Conservation (phyloP, 331 rosid genomes). For the Malus hybrid region DNA sequence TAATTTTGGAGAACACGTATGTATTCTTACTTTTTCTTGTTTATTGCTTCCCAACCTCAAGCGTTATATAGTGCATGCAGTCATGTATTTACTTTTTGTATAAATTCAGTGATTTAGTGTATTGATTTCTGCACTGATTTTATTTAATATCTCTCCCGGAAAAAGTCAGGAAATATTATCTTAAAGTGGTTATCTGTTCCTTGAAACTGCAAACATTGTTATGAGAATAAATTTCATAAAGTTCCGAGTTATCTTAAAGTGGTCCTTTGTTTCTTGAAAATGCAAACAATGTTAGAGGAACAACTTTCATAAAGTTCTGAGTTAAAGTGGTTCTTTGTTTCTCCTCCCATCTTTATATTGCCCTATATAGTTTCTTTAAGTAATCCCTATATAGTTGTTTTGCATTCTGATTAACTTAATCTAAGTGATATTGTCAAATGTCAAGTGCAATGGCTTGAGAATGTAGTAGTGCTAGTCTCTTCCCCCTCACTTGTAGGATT, state of each 20-base stretch:
- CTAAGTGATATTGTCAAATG: not conserved
- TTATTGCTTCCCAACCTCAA: not conserved
- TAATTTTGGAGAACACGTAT: conserved; percentile 90
- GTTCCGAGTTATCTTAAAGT: too few species aligned
- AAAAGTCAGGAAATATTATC: not conserved
- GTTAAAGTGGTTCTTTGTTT: not conserved
- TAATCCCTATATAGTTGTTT: not conserved
- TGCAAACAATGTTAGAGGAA: not conserved
- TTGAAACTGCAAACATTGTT: not conserved
- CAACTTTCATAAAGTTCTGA: not conserved
- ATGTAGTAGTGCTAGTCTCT: not conserved
- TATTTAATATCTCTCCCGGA: not conserved
- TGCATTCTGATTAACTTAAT: not conserved
- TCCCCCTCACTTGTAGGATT: not conserved
- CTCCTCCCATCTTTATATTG: not conserved
- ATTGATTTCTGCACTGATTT: not conserved
- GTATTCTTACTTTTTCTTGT: conserved; percentile 20
- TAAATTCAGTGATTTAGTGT: not conserved
- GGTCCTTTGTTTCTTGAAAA: not conserved
- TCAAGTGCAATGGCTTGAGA: not conserved
- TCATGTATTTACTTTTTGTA: not conserved
- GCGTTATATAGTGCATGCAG: not conserved
- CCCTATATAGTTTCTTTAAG: not conserved
- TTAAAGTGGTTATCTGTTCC: not conserved
- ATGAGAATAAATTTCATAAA: not conserved